These are phyloP conservation scores for Diplodia seriata DNA, from an alignment of 2,329 filamentous ascomycete genomes.

Conservation along the genomic window DNA sequence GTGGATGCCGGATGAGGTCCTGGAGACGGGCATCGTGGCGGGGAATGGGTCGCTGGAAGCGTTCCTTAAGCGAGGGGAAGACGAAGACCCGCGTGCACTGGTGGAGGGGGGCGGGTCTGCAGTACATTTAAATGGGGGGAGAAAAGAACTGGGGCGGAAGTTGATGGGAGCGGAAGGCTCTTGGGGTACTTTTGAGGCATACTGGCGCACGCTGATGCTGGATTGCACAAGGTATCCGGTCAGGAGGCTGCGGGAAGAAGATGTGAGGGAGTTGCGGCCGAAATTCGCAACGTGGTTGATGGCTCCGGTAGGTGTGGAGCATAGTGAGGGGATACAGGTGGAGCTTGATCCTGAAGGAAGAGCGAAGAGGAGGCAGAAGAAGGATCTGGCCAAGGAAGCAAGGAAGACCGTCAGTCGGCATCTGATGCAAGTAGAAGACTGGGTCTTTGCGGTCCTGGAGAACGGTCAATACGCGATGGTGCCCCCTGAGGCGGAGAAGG, in stretches of 20 bases:
- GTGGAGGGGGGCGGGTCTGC: background rate
- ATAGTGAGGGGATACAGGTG: background rate
- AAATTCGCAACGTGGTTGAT: background rate
- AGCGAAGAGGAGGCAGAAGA: background rate
- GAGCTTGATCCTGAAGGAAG: background rate
- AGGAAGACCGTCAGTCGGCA: background rate
- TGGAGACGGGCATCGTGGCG: background rate
- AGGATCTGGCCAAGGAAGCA: background rate
- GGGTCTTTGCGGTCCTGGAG: constrained; percentile 3
- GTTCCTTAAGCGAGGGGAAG: background rate
- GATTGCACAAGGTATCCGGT: constrained; percentile 5
- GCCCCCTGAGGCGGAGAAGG: background rate
- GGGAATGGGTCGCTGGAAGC: background rate
- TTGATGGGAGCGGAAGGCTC: background rate
- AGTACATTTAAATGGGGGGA: background rate
- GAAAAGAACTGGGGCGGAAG: too few species aligned
- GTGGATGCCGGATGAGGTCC: background rate
- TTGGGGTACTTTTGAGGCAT: background rate
- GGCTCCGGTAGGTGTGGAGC: too few species aligned
- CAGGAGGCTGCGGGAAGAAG: constrained; percentile 43
- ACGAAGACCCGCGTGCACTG: background rate
- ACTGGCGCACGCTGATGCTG: constrained; percentile 23
- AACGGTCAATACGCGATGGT: constrained; percentile 15
- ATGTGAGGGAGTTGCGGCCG: constrained; percentile 47
- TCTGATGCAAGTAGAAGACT: background rate